Evolutionary conservation across 306 rosid genomes (phyloP).

Genomic region (Potentilla sterilis): DNA sequence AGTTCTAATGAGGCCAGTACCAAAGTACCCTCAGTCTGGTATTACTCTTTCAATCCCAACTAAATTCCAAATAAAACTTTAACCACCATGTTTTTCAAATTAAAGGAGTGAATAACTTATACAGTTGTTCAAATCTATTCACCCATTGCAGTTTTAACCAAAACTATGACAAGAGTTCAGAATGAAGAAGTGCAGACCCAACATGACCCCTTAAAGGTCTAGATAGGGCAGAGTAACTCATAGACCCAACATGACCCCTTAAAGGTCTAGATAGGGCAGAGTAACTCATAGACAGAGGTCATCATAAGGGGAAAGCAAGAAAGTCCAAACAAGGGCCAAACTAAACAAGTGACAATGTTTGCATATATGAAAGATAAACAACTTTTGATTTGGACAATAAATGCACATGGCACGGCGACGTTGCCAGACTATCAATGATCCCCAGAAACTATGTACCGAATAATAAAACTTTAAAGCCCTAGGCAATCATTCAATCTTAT

Average conservation of each 20-base stretch:
- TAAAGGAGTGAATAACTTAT: not conserved
- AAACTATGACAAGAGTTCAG: too few species aligned
- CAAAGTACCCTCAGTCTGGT: not conserved
- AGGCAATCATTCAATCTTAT: too few species aligned
- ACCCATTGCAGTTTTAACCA: not conserved
- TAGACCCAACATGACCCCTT: not conserved
- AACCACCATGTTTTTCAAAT: not conserved
- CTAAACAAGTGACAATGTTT: not conserved
- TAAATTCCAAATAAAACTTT: not conserved
- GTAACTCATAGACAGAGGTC: not conserved
- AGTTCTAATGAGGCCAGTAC: not conserved
- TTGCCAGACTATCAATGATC: not conserved
- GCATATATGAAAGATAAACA: not conserved
- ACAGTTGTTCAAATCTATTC: not conserved
- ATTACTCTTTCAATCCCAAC: not conserved
- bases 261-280: not conserved
- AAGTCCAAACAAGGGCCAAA: not conserved
- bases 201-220: too few species aligned
- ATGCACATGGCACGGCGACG: not conserved
- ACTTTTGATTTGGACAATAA: not conserved
- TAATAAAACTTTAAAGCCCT: too few species aligned
- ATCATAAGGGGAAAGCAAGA: not conserved
- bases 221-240: too few species aligned
- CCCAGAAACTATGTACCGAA: not conserved
- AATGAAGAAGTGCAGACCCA: too few species aligned